phyloP scores from a whole-genome alignment of 208 protist species.

The Acanthamoeba castellanii region DNA sequence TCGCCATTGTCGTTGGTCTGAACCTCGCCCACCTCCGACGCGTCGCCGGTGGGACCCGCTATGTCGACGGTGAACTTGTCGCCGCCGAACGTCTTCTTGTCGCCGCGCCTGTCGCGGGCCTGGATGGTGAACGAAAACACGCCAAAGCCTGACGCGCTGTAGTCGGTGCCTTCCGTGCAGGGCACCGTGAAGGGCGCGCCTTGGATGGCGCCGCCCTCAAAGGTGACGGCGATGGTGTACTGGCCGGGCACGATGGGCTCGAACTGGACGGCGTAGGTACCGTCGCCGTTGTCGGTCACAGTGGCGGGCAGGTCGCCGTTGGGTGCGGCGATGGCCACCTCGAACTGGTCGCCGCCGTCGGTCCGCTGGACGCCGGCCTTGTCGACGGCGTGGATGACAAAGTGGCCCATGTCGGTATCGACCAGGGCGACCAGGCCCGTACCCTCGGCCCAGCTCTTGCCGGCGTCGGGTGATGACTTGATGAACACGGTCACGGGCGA shows the following conservation, averaged over 20 bases:
- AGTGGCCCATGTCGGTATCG: conserved; percentile 78
- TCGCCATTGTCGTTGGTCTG: conserved; percentile 77
- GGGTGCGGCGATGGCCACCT: conserved; percentile 77
- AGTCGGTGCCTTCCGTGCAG: conserved; percentile 81
- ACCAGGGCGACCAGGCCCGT: conserved; percentile 18
- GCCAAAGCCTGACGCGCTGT: conserved; percentile 75
- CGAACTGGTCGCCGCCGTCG: conserved; percentile 82
- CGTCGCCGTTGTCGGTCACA: conserved; percentile 82
- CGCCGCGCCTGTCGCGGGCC: conserved; percentile 81
- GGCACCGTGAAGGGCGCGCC: conserved; percentile 83
- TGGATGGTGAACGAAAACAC: conserved; percentile 84
- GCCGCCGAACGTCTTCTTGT: conserved; percentile 80
- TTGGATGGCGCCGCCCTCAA: conserved; percentile 83
- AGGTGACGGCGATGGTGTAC: conserved; percentile 80
- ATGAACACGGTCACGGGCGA: conserved; percentile 76
- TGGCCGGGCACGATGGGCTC: conserved; percentile 77
- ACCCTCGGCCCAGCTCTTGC: conserved; percentile 69
- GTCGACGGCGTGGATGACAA: conserved; percentile 82
- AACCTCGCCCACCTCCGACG: conserved; percentile 46
- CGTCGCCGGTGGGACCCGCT: conserved; percentile 77
- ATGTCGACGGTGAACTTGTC: conserved; percentile 82
- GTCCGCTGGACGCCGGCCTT: conserved; percentile 81
- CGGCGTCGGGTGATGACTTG: conserved; percentile 76
- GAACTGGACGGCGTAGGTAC: conserved; percentile 83
- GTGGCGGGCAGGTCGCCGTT: conserved; percentile 76